phyloP scores from a whole-genome alignment of 768 basidiomycete species.

The Agaricus blazei region DNA sequence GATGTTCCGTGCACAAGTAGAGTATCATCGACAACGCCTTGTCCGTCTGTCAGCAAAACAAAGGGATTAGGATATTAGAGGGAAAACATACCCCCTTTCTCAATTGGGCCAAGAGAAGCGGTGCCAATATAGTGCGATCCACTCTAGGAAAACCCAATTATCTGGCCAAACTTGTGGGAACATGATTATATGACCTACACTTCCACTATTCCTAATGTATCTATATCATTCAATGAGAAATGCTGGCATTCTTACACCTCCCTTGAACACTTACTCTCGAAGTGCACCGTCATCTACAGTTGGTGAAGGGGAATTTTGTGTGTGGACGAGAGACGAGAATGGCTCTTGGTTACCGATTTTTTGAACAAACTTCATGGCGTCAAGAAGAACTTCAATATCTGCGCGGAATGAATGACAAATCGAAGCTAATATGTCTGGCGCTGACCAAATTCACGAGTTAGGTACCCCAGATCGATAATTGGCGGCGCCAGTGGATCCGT shows the following conservation, averaged over 20 bases:
- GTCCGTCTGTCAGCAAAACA: neutral
- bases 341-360: neutral
- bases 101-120: slow-evolving; percentile 5
- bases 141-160: neutral
- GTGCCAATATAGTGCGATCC: slow-evolving; percentile 9
- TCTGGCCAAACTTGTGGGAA: no score
- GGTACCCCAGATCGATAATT: neutral
- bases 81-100: slow-evolving; percentile 10
- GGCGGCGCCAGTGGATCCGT: neutral
- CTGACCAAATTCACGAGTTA: neutral
- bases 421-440: no score
- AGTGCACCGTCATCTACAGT: neutral
- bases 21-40: slow-evolving; percentile 43
- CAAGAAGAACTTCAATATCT: neutral
- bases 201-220: neutral
- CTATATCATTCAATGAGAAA: neutral
- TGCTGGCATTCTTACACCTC: neutral
- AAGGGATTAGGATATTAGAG: neutral
- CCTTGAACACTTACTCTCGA: neutral
- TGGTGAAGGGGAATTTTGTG: neutral
- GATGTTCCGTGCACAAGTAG: slow-evolving; percentile 50
- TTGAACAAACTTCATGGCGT: neutral
- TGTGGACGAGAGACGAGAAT: neutral
- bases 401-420: neutral
- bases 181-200: no score